phyloP scores from a whole-genome alignment of 2,329 filamentous ascomycete genomes.

The Talaromyces albobiverticillius region DNA sequence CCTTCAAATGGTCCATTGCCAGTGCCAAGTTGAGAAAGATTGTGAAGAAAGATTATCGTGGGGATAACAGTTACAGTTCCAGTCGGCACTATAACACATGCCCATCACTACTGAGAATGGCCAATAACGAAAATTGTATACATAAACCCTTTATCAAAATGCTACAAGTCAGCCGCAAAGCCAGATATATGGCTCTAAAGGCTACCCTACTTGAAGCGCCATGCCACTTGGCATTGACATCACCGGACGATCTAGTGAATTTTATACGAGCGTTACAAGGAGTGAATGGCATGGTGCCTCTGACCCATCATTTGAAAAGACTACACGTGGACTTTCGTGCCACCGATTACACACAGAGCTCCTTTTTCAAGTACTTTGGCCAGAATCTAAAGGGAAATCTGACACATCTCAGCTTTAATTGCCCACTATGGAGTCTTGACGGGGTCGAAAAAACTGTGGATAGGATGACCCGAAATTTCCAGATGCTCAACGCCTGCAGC shows the following conservation, averaged over 20 bases:
- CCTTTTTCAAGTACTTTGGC: slow-evolving; percentile 16
- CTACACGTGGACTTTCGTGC: slow-evolving; percentile 19
- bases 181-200: slow-evolving; percentile 18
- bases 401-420: too few relatives aligned
- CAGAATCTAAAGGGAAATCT: slow-evolving; percentile 16
- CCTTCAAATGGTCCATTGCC: background rate
- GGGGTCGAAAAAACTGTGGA: too few relatives aligned
- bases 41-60: too few relatives aligned
- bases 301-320: background rate
- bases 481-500: too few relatives aligned
- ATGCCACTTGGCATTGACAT: slow-evolving; percentile 18
- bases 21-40: too few relatives aligned
- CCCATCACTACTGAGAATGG: too few relatives aligned
- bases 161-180: slow-evolving; percentile 1
- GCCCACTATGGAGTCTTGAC: too few relatives aligned
- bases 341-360: too few relatives aligned
- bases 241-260: slow-evolving; percentile 16
- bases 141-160: background rate
- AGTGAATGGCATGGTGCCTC: slow-evolving; percentile 1
- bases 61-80: too few relatives aligned
- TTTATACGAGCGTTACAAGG: slow-evolving; percentile 16
- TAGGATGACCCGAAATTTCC: too few relatives aligned
- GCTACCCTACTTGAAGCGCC: slow-evolving; percentile 19
- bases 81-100: too few relatives aligned
- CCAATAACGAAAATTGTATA: too few relatives aligned